phyloP scores from a whole-genome alignment of 2,329 filamentous ascomycete species.

The Tolypocladium inflatum region DNA sequence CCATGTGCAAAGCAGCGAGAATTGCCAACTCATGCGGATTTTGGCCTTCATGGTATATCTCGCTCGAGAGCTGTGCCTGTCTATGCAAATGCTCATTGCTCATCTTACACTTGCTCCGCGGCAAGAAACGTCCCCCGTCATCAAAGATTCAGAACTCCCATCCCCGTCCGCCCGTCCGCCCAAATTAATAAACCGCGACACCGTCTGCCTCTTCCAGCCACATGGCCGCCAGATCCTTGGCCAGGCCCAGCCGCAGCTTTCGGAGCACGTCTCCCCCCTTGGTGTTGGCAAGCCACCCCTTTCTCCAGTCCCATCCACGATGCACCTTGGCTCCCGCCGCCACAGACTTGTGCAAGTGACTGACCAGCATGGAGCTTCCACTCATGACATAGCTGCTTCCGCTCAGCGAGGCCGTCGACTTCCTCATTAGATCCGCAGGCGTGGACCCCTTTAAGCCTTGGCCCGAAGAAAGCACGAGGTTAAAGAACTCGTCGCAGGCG shows the following conservation, averaged over 20 bases:
- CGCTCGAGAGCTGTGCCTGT: neutral
- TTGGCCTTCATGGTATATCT: neutral
- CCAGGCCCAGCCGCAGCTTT: conserved; percentile 62
- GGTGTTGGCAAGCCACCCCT: conserved; percentile 59
- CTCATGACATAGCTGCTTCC: conserved; percentile 60
- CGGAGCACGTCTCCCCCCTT: conserved; percentile 62
- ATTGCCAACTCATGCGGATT: neutral
- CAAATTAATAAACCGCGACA: conserved; percentile 29
- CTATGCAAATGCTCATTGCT: neutral
- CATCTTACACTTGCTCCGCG: neutral
- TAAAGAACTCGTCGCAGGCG: conserved; percentile 70
- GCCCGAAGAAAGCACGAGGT: conserved; percentile 62
- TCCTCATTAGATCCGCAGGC: conserved; percentile 54
- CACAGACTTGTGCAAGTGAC: conserved; percentile 51
- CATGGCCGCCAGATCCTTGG: conserved; percentile 60
- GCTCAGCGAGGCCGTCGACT: conserved; percentile 45
- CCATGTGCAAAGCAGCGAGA: neutral
- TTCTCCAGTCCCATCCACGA: conserved; percentile 70
- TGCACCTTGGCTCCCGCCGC: conserved; percentile 42
- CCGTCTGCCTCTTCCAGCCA: conserved; percentile 61
- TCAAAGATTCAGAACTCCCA: neutral
- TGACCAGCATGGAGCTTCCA: conserved; percentile 62
- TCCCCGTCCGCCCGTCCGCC: neutral
- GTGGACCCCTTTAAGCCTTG: conserved; percentile 53
- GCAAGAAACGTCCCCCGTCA: neutral